phyloP scores from a whole-genome alignment of 441 rosid genomes.

The Cnidoscolus chayamansa region DNA sequence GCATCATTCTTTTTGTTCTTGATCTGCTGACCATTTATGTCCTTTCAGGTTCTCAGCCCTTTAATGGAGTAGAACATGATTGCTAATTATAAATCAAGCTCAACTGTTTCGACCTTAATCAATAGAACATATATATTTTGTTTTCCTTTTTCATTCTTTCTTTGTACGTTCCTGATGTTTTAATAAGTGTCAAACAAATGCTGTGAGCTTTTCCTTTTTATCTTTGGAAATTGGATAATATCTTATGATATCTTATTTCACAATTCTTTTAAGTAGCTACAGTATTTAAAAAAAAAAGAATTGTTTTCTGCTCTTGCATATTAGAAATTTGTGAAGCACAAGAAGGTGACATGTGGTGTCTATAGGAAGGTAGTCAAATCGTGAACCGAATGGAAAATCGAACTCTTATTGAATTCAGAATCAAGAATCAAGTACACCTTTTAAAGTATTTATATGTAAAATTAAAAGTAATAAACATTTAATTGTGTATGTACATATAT shows the following conservation, averaged over 20 bases:
- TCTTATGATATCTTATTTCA: background rate
- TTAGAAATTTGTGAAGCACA: background rate
- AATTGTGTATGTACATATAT: no score
- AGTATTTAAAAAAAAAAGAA: background rate
- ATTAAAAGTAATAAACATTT: no score
- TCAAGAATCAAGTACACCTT: no score
- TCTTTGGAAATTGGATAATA: background rate
- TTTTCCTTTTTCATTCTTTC: background rate
- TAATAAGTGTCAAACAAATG: background rate
- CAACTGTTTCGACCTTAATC: background rate
- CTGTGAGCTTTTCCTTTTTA: background rate
- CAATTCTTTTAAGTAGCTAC: background rate
- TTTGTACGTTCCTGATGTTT: background rate
- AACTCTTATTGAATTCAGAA: no score
- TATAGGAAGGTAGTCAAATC: no score
- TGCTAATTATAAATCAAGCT: background rate
- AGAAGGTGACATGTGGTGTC: background rate
- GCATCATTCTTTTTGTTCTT: constrained; percentile 6
- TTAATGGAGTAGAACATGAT: constrained; percentile 7
- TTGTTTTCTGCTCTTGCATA: no score
- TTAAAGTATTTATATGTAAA: no score
- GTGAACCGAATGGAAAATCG: no score
- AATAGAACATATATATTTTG: background rate
- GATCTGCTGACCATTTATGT: no score
- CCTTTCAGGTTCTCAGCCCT: constrained; percentile 2